phyloP scores from a whole-genome alignment of 345 rosid genomes.

The Eutrema japonicum region DNA sequence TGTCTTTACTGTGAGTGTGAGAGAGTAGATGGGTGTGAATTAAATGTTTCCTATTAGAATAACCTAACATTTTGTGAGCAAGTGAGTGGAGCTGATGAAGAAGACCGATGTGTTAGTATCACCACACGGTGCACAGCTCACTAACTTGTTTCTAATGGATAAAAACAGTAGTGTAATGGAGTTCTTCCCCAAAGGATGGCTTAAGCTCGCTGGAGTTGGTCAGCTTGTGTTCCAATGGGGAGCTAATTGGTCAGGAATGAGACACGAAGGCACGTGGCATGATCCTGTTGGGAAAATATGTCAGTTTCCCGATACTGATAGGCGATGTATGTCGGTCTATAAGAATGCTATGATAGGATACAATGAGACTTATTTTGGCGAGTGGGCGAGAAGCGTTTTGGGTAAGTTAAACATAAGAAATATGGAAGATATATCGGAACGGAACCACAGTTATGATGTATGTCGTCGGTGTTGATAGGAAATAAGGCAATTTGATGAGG shows the following conservation, averaged over 20 bases:
- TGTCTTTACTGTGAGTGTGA: slow-evolving; percentile 62
- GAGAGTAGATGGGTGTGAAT: slow-evolving; percentile 56
- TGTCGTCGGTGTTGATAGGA: slow-evolving; percentile 1
- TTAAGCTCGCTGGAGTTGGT: slow-evolving; percentile 73
- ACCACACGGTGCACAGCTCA: slow-evolving; percentile 75
- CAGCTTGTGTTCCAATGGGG: slow-evolving; percentile 72
- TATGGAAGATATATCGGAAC: slow-evolving; percentile 21
- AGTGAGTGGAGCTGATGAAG: slow-evolving; percentile 77
- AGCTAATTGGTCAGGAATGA: slow-evolving; percentile 85
- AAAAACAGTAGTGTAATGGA: slow-evolving; percentile 76
- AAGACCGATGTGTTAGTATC: slow-evolving; percentile 65
- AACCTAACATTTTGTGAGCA: slow-evolving; percentile 76
- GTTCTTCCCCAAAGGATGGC: slow-evolving; percentile 80
- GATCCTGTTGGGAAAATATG: slow-evolving; percentile 66
- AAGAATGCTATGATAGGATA: slow-evolving; percentile 63
- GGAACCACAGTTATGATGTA: slow-evolving; percentile 5
- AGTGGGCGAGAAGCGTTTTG: slow-evolving; percentile 62
- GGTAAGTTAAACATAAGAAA: slow-evolving; percentile 45
- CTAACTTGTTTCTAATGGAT: slow-evolving; percentile 82
- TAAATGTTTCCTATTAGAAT: slow-evolving; percentile 65
- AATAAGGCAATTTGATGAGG: neutral
- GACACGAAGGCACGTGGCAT: slow-evolving; percentile 73
- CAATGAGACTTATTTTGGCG: slow-evolving; percentile 54
- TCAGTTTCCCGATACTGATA: slow-evolving; percentile 60
- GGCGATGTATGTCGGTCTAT: slow-evolving; percentile 72